These are phyloP conservation scores for Psilocybe tampanensis DNA, from an alignment of 768 basidiomycete species.

Conservation along the genomic window DNA sequence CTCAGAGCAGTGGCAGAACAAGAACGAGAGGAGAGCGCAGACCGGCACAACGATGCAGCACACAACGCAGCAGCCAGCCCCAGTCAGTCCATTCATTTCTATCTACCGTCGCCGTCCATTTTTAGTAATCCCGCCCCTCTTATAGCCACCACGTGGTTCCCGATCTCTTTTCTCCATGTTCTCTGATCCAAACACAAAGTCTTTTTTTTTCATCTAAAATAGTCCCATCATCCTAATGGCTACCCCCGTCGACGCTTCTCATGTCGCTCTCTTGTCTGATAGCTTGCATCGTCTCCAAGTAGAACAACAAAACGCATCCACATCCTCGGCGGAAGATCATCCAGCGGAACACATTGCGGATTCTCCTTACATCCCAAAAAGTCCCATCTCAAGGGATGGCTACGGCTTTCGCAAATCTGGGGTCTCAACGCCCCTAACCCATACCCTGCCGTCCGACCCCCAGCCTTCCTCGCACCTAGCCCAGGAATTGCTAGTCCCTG, in stretches of 20 bases:
- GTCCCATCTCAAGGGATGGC: constrained; percentile 61
- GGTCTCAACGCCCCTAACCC: constrained; percentile 57
- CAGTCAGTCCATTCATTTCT: too few relatives aligned
- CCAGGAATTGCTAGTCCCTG: constrained; percentile 42
- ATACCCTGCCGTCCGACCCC: constrained; percentile 32
- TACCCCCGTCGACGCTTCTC: constrained; percentile 19
- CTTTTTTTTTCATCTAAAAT: constrained; percentile 9
- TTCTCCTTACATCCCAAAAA: constrained; percentile 19
- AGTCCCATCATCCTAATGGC: constrained; percentile 14
- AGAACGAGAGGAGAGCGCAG: too few relatives aligned
- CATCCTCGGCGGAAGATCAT: constrained; percentile 2
- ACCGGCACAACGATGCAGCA: too few relatives aligned
- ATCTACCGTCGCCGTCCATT: not conserved
- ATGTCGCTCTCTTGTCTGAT: constrained; percentile 41
- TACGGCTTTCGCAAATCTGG: constrained; percentile 85
- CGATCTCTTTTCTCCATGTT: constrained; percentile 2
- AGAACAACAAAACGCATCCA: constrained; percentile 11
- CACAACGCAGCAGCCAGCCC: too few relatives aligned
- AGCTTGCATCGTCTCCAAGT: constrained; percentile 49
- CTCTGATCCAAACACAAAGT: not conserved
- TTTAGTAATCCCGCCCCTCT: not conserved
- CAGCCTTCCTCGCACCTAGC: constrained; percentile 38
- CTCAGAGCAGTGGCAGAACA: too few relatives aligned
- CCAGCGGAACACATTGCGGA: constrained; percentile 3
- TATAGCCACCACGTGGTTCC: constrained; percentile 11